Evolutionary conservation across 129 eudicot genomes (phyloP), one percentile per base, ranked within the genome.

Genomic region (Saposhnikovia divaricata): DNA sequence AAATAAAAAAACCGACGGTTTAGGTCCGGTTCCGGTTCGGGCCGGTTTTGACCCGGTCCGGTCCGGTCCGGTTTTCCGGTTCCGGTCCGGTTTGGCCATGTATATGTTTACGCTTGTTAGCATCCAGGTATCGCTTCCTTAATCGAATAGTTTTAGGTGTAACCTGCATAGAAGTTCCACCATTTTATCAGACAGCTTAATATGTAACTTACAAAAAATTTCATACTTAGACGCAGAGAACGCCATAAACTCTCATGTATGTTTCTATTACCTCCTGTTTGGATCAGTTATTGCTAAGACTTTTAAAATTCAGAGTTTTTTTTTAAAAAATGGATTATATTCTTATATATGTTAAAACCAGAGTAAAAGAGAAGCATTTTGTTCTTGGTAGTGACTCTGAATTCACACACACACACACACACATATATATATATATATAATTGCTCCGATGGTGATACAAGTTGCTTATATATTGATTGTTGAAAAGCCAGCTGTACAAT

Each of bases 51-150:
- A n/a, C n/a, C n/a, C n/a, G n/a, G n/a, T n/a, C n/a, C n/a, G n/a
- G n/a, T n/a, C n/a, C n/a, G n/a, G n/a, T n/a, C n/a, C n/a, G n/a
- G n/a, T n/a, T n/a, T n/a, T n/a, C n/a, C n/a, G n/a, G n/a, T n/a
- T n/a, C n/a, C n/a, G n/a, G n/a, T n/a, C n/a, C n/a, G n/a, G n/a
- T n/a, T n/a, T n/a, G n/a, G n/a, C n/a, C n/a, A n/a, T n/a, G n/a
- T n/a, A n/a, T n/a, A n/a, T n/a, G n/a, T n/a, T n/a, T 93, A 57
- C 97, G 90, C 90, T 88, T 91, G 85, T 85, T 91, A 2, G 85
- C 87, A 85, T 93, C 98, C 71, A 93, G 87, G 86, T 88, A 87
- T 87, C 80, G 88, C 87, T 93, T 93, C 74, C 97, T 93, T 78
- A 93, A 82, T 81, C 96, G 91, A 63, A 93, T 88, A 53, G 89